A percentile compares a stretch with the other conserved stretches of the same genome.
Evolutionary conservation across 2,329 filamentous ascomycete genomes (phyloP).

Genomic region (Microdochium nivale): DNA sequence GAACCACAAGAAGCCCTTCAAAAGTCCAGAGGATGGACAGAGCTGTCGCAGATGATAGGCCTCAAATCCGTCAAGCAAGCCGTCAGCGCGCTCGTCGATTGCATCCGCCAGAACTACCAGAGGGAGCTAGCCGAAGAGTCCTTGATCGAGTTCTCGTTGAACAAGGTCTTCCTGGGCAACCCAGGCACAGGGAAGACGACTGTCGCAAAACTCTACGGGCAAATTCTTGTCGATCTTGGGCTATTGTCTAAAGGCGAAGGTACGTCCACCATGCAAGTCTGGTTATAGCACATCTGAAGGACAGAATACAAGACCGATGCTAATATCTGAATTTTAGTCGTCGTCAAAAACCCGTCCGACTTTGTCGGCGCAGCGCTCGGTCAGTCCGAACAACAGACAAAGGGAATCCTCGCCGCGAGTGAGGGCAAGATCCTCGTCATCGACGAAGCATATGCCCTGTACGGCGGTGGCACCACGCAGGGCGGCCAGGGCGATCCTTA

Average conservation of each 20-base stretch:
- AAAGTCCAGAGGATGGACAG: conserved; percentile 44
- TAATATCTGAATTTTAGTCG: conserved; percentile 23
- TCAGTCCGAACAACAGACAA: conserved; percentile 47
- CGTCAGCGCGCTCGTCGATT: conserved; percentile 49
- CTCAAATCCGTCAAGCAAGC: conserved; percentile 54
- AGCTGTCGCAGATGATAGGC: conserved; percentile 51
- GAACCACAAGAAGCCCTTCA: conserved; percentile 47
- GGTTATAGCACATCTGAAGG: background rate
- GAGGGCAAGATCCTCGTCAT: conserved; percentile 53
- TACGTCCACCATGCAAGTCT: conserved; percentile 17
- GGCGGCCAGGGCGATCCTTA: conserved; percentile 1
- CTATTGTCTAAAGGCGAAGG: conserved; percentile 60
- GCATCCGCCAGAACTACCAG: conserved; percentile 54
- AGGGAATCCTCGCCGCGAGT: conserved; percentile 44
- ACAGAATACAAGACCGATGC: background rate
- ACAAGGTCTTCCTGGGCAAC: conserved; percentile 60
- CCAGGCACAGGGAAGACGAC: conserved; percentile 74
- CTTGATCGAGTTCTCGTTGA: conserved; percentile 51
- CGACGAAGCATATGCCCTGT: conserved; percentile 53
- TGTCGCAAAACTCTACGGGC: conserved; percentile 63
- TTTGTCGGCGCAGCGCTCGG: conserved; percentile 47
- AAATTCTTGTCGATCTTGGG: conserved; percentile 59
- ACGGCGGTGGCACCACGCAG: conserved; percentile 14
- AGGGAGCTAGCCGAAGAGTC: conserved; percentile 56
- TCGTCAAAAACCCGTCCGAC: conserved; percentile 50